Conservation (phyloP, 805 yeast species). For the Lachancea thermotolerans region DNA sequence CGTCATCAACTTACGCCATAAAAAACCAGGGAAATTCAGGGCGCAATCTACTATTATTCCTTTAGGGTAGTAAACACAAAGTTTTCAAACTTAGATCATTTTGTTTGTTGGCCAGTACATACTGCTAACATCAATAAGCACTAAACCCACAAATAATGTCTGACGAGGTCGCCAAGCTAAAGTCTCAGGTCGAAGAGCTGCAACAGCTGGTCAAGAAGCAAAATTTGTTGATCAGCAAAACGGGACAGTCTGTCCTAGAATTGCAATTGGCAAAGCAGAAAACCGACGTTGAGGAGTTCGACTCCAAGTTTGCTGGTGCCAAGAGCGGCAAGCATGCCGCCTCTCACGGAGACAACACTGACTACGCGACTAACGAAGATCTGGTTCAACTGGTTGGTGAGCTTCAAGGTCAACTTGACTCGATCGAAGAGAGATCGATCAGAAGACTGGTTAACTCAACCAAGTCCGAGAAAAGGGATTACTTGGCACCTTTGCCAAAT, state of each 20-base stretch:
- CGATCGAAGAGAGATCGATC: constrained; percentile 68
- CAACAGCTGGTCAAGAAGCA: constrained; percentile 56
- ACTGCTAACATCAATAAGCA: not conserved
- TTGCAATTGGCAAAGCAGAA: constrained; percentile 55
- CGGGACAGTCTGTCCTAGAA: constrained; percentile 73
- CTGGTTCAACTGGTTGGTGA: constrained; percentile 82
- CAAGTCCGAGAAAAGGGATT: constrained; percentile 35
- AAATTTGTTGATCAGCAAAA: constrained; percentile 54
- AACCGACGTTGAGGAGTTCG: constrained; percentile 30
- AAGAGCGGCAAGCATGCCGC: constrained; percentile 3
- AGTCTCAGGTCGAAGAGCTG: constrained; percentile 43
- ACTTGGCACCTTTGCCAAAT: constrained; percentile 65
- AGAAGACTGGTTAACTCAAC: constrained; percentile 63
- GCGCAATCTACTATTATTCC: too few species aligned
- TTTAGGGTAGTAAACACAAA: too few species aligned
- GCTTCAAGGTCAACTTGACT: constrained; percentile 78
- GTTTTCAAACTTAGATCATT: too few species aligned
- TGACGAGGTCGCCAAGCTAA: constrained; percentile 27
- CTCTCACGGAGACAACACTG: constrained; percentile 38
- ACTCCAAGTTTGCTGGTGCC: constrained; percentile 12
- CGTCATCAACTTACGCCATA: too few species aligned
- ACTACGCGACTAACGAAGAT: constrained; percentile 75
- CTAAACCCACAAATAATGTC: constrained; percentile 12
- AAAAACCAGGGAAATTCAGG: too few species aligned
- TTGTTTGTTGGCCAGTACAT: too few species aligned